Base-by-base conservation (phyloP, 1,284 basidiomycete genomes). In the Sanghuangporus sanghuang region DNA sequence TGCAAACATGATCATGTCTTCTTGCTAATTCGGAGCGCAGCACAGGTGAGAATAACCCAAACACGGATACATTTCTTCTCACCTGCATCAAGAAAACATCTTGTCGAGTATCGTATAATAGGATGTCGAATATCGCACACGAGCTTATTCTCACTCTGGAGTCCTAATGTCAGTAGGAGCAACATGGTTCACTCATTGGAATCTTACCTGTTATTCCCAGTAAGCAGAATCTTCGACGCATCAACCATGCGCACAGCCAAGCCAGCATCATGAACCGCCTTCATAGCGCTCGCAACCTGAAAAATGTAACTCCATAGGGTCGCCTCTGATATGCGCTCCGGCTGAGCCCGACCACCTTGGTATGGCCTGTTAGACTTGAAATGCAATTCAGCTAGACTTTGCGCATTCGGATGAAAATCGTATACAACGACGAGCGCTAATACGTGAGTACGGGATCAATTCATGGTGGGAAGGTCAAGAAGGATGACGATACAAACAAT, bases 291-390 rank as follows among this genome's bases (percentile, higher is more conserved):
- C 2, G 91, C 89, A 61, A 99, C 85, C 75, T 99, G 96, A 40
- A 94, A 85, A 58, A 97, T 85, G 72, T 96, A 99, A 16, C 90
- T 92, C 96, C 97, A 99, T 11, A 99, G 73, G 0, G 89, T 86
- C n/a, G 88, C 81, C 74, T 99, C 97, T 0, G 90, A 82, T 36
- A 93, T 77, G 6, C 76, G 77, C 63, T 69, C 38, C 27, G 63
- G 52, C n/a, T 67, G 63, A 21, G 69, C 67, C 52, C 80, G 78
- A 32, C 77, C 77, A 61, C 78, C 79, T 53, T 78, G 76, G 66
- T 78, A 80, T 9, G 75, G 70, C 8, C 72, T 72, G 65, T 82
- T 84, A 16, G 79, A 76, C 66, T 85, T 85, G 66, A 89, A 73
- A 68, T 90, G 80, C 21, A 77, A 73, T 57, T 96, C 93, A 66